Evolutionary conservation across 1,139 yeast species (phyloP).

Genomic region (Magnusiomyces paraingens): DNA sequence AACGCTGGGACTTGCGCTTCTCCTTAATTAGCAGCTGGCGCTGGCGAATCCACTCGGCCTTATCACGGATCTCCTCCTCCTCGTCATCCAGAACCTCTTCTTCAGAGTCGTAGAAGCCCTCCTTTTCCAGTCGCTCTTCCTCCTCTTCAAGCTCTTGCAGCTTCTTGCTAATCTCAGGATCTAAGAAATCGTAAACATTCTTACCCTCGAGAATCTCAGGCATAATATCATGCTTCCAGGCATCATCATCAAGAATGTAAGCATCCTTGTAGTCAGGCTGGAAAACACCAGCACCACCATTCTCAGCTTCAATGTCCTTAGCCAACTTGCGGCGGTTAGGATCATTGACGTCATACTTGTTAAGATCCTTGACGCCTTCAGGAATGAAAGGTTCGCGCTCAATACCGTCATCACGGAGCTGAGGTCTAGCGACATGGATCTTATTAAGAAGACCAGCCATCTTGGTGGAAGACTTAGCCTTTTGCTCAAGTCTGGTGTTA

Average conservation of each 20-base stretch:
- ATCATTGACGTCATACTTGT: slow-evolving; percentile 70
- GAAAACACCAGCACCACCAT: slow-evolving; percentile 98
- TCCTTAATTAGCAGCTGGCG: slow-evolving; percentile 90
- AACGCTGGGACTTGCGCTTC: slow-evolving; percentile 81
- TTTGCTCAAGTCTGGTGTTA: slow-evolving; percentile 94
- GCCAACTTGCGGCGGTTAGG: slow-evolving; percentile 79
- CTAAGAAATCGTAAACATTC: slow-evolving; percentile 95
- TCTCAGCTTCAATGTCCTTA: slow-evolving; percentile 83
- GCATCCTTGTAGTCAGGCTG: slow-evolving; percentile 89
- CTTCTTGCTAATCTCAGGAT: slow-evolving; percentile 89
- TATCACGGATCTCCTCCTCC: slow-evolving; percentile 65
- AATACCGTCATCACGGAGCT: slow-evolving; percentile 70
- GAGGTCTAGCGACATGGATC: slow-evolving; percentile 91
- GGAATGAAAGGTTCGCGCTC: slow-evolving; percentile 74
- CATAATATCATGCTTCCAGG: slow-evolving; percentile 96
- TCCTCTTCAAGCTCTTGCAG: slow-evolving; percentile 94
- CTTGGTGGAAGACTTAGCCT: slow-evolving; percentile 89
- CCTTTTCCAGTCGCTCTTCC: slow-evolving; percentile 86
- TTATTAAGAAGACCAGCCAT: slow-evolving; percentile 85
- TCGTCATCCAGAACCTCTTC: slow-evolving; percentile 53
- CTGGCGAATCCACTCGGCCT: slow-evolving; percentile 93
- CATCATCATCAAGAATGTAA: slow-evolving; percentile 87
- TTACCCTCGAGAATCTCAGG: slow-evolving; percentile 95
- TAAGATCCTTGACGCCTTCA: slow-evolving; percentile 52
- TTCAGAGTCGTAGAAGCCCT: slow-evolving; percentile 90